Evolutionary conservation across 345 rosid genomes (phyloP).

Genomic region (Corchorus capsularis): DNA sequence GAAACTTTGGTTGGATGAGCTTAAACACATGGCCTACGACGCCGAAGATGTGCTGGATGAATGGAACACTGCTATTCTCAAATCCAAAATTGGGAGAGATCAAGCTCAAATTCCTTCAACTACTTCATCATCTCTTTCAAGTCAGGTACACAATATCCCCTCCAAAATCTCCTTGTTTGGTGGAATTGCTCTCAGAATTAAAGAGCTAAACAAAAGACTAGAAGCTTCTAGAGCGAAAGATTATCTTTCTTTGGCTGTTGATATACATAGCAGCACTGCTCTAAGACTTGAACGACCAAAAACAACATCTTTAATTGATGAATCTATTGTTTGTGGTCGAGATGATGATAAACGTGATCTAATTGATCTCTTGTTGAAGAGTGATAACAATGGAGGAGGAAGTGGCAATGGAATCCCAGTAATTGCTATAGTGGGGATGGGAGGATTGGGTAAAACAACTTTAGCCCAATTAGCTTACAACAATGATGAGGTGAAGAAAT

Average conservation of each 20-base stretch:
- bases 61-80: slow-evolving; percentile 18
- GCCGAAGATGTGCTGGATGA: slow-evolving; percentile 27
- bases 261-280: background rate
- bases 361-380: background rate
- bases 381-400: background rate
- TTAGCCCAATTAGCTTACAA: too few species aligned
- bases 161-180: too few species aligned
- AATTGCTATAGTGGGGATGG: too few species aligned
- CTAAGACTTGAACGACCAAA: too few species aligned
- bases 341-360: background rate
- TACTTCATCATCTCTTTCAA: background rate
- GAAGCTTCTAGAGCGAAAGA: background rate
- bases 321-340: background rate
- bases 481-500: too few species aligned
- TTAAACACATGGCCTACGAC: slow-evolving; percentile 21
- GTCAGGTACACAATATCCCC: too few species aligned
- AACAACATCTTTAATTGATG: background rate
- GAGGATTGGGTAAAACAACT: too few species aligned
- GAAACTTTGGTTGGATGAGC: slow-evolving; percentile 19
- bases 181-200: too few species aligned
- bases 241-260: background rate
- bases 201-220: background rate
- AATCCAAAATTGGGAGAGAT: background rate
- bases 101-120: background rate
- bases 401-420: background rate